A percentile compares a stretch with the other conserved stretches of the same genome.
phyloP scores from a whole-genome alignment of 2,329 filamentous ascomycete species.

The Proliferodiscus dingleyae region DNA sequence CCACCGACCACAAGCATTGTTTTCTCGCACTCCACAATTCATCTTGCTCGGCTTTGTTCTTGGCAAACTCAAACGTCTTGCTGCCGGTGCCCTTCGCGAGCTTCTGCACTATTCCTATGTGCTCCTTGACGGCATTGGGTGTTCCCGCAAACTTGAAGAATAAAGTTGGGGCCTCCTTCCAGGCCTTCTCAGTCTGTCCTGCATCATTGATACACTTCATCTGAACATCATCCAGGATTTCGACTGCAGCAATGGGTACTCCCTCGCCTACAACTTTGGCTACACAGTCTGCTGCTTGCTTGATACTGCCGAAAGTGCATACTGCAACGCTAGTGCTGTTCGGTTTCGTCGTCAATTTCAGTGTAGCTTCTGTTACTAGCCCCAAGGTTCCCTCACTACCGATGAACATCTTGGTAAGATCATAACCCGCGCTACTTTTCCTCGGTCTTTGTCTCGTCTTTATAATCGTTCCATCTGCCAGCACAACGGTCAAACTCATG shows the following conservation, averaged over 20 bases:
- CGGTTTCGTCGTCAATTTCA: constrained; percentile 81
- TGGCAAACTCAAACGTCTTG: constrained; percentile 74
- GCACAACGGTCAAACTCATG: constrained; percentile 75
- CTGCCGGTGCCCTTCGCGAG: constrained; percentile 58
- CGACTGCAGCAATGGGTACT: constrained; percentile 83
- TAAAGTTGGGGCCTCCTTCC: constrained; percentile 69
- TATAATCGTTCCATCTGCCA: constrained; percentile 85
- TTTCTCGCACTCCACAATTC: constrained; percentile 83
- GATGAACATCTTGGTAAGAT: constrained; percentile 84
- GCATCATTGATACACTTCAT: constrained; percentile 68
- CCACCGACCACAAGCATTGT: constrained; percentile 76
- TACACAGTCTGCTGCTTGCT: constrained; percentile 55
- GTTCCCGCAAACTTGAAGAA: constrained; percentile 84
- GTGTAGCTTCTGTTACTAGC: constrained; percentile 82
- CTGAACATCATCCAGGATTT: constrained; percentile 88
- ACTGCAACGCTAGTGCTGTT: constrained; percentile 78
- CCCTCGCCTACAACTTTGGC: constrained; percentile 74
- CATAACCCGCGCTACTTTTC: constrained; percentile 89
- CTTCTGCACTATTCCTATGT: constrained; percentile 61
- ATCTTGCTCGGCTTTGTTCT: constrained; percentile 60
- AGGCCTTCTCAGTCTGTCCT: constrained; percentile 59
- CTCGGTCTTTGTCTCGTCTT: constrained; percentile 83
- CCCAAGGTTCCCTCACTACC: constrained; percentile 89
- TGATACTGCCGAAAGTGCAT: constrained; percentile 49
- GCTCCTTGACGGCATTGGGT: constrained; percentile 67